Percentiles rank a stretch among this genome's conserved stretches.
Evolutionary conservation across 2,329 filamentous ascomycete species (phyloP).

Genomic region (Colletotrichum shisoi): DNA sequence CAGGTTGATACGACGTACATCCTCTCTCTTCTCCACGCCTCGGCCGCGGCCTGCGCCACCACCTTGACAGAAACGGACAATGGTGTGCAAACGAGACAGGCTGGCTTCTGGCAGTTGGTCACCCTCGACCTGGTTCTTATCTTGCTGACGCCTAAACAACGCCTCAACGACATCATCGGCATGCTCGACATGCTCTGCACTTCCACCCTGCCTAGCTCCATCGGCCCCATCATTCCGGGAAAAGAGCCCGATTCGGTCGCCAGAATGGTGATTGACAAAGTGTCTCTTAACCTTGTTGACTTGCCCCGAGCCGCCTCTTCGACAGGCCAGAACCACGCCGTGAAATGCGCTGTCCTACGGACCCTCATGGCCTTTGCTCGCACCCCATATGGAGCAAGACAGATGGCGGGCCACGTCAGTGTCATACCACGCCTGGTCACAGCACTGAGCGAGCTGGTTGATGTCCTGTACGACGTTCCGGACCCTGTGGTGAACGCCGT

Average conservation of each 20-base stretch:
- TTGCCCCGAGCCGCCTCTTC: constrained; percentile 56
- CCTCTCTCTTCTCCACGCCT: constrained; percentile 70
- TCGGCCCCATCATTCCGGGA: constrained; percentile 69
- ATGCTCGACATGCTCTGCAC: constrained; percentile 73
- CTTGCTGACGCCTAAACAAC: constrained; percentile 72
- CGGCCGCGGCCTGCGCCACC: constrained; percentile 67
- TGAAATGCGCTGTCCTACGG: constrained; percentile 59
- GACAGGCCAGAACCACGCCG: constrained; percentile 51
- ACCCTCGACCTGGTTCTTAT: constrained; percentile 72
- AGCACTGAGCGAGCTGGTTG: constrained; percentile 70
- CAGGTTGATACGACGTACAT: constrained; percentile 70
- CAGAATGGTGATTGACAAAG: constrained; percentile 64
- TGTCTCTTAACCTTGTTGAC: constrained; percentile 70
- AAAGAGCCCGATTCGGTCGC: constrained; percentile 56
- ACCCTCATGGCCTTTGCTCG: constrained; percentile 68
- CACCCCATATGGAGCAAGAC: constrained; percentile 67
- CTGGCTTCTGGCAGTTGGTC: constrained; percentile 72
- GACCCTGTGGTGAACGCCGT: constrained; percentile 20
- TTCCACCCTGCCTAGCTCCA: constrained; percentile 68
- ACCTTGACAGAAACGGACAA: constrained; percentile 46
- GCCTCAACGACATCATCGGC: constrained; percentile 66
- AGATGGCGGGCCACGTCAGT: constrained; percentile 72
- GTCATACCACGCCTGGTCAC: constrained; percentile 78
- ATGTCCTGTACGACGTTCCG: constrained; percentile 70
- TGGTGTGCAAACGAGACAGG: constrained; percentile 46